Base-by-base conservation (phyloP, 1,139 yeast species). In the Arxiozyma heterogenica region DNA sequence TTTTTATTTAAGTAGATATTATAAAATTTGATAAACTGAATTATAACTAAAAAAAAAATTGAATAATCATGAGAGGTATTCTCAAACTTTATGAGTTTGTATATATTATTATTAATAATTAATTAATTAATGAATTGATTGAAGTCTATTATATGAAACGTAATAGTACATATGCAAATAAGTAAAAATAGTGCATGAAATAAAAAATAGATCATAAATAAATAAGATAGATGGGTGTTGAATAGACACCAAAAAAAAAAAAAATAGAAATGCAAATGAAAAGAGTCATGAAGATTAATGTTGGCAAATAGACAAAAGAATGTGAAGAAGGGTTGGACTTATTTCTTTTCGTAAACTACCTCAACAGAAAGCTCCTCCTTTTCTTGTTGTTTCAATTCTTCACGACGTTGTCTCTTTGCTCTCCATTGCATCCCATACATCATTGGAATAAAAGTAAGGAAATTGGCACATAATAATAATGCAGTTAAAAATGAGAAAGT, bases 401-500 rank as follows among this genome's bases (percentile, higher is more conserved):
- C 57, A 46, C 57, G 61, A 38, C 53, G 39, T 5, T 57, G 60
- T 55, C 70, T 64, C 42, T 54, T 56, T 25, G 58, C 57, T 47
- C 64, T 63, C 70, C 70, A 67, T 52, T 57, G 52, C 65, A 65
- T 63, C 43, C 70, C 71, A 47, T 63, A 63, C 18, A 53, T 58
- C 64, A 67, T 65, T 38, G 71, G 70, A 41, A 67, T 60, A 39
- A 63, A 58, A 27, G 67, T 57, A 21, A 63, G 42, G 41, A 64
- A 57, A 48, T 64, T 67, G 1, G 62, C 60, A 30, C 63, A 50
- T 44, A 65, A 58, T 21, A 66, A 59, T 27, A 66, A 44, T 5
- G 65, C 69, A 51, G 78, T 75, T 73, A 83, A 69, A 30, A 84
- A 71, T 0, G 86, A 77, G 62, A 81, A 83, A 0, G 85, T 79